Conservation (phyloP, 1,284 basidiomycete species). For the Microbotryum saponariae region DNA sequence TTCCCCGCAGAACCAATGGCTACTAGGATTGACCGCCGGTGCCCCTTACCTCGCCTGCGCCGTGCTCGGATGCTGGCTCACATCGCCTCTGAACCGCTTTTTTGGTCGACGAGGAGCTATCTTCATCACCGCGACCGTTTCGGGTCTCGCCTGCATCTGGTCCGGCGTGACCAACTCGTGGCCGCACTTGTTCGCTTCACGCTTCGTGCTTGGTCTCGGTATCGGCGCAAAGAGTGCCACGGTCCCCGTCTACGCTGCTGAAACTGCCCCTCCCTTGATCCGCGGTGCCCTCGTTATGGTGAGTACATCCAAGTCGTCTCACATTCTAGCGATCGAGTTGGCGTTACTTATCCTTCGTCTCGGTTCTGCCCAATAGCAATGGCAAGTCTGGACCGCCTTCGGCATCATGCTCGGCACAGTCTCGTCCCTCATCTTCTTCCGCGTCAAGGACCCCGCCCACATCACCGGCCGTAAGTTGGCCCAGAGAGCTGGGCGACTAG, state of each 20-base stretch:
- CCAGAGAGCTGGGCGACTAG: no score
- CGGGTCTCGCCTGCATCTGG: constrained; percentile 54
- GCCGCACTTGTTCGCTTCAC: constrained; percentile 45
- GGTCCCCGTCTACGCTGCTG: constrained; percentile 41
- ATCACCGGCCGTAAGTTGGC: not conserved
- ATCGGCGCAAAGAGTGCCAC: constrained; percentile 43
- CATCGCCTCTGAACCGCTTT: constrained; percentile 39
- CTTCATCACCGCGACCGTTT: constrained; percentile 55
- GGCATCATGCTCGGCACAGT: constrained; percentile 44
- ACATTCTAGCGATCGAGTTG: not conserved
- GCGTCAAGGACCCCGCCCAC: constrained; percentile 6
- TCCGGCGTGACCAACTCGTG: constrained; percentile 54
- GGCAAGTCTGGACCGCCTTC: constrained; percentile 46
- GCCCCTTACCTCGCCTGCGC: constrained; percentile 38
- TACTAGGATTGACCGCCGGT: constrained; percentile 10
- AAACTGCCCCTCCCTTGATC: constrained; percentile 44
- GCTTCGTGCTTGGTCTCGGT: constrained; percentile 43
- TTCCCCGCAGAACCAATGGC: constrained; percentile 12
- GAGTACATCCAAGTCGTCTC: not conserved
- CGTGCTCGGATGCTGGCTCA: constrained; percentile 42
- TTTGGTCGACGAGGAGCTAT: constrained; percentile 60
- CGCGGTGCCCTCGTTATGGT: constrained; percentile 48
- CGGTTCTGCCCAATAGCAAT: constrained; percentile 47
- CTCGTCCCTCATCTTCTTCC: constrained; percentile 28
- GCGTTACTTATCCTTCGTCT: constrained; percentile 36